These are phyloP conservation scores for Aegilops longissima DNA, from an alignment of 176 grass and related monocot species.

Conservation along the genomic window DNA sequence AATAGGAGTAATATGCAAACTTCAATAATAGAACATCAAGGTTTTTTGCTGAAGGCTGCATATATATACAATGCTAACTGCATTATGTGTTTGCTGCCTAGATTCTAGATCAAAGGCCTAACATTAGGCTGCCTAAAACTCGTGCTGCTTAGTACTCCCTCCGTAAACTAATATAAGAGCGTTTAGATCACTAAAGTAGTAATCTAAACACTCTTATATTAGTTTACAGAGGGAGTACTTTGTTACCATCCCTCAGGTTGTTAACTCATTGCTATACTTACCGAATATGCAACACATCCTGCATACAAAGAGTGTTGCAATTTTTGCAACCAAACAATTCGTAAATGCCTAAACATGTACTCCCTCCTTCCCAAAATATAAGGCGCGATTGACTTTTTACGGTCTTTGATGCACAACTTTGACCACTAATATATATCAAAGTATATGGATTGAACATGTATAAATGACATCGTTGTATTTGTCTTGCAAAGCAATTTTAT, in stretches of 20 bases:
- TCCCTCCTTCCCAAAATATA: too few species aligned
- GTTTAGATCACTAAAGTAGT: too few species aligned
- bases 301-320: background rate
- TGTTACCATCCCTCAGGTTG: background rate
- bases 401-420: too few species aligned
- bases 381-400: too few species aligned
- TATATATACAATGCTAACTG: background rate
- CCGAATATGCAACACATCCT: background rate
- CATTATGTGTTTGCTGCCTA: background rate
- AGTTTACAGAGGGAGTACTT: background rate
- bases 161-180: too few species aligned
- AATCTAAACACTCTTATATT: too few species aligned
- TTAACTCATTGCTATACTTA: background rate
- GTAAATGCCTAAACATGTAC: slow-evolving; percentile 6
- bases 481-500: too few species aligned
- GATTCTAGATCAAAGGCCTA: background rate
- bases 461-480: too few species aligned
- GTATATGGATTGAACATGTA: too few species aligned
- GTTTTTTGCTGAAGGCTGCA: background rate
- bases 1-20: background rate
- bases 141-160: background rate
- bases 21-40: background rate
- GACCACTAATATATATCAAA: too few species aligned
- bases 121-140: slow-evolving; percentile 13
- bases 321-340: background rate